phyloP scores from a whole-genome alignment of 73 alveolate species.

The Symbiodinium pilosum region DNA sequence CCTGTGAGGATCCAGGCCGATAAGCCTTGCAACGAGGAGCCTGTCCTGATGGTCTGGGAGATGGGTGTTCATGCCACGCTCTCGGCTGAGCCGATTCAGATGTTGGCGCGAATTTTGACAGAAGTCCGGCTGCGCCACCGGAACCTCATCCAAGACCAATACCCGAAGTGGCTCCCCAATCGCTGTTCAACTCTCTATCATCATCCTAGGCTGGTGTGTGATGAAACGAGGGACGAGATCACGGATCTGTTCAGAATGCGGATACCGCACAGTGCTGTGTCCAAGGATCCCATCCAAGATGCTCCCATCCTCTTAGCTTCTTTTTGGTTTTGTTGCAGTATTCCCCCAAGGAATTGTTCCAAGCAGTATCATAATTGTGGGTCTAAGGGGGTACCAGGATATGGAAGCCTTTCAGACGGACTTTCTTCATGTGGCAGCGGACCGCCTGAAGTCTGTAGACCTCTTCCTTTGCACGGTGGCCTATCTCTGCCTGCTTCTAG shows the following conservation, averaged over 20 bases:
- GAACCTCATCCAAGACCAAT: constrained; percentile 62
- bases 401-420: background rate
- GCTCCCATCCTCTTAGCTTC: too few relatives aligned
- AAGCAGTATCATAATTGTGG: background rate
- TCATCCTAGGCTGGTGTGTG: constrained; percentile 27
- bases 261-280: constrained; percentile 52
- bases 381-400: background rate
- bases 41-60: constrained; percentile 25
- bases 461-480: constrained; percentile 52
- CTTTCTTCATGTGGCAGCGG: background rate
- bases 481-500: constrained; percentile 43
- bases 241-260: constrained; percentile 15
- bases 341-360: too few relatives aligned
- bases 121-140: constrained; percentile 33
- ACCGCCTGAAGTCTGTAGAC: background rate
- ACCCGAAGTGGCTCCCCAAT: constrained; percentile 64
- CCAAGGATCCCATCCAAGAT: constrained; percentile 41
- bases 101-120: constrained; percentile 39
- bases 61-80: constrained; percentile 70
- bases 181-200: constrained; percentile 35
- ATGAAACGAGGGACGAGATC: constrained; percentile 28
- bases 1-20: background rate
- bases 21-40: background rate
- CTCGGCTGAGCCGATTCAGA: constrained; percentile 62
- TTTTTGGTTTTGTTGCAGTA: too few relatives aligned